These are phyloP conservation scores for Thelonectria discophora DNA, from an alignment of 2,329 filamentous ascomycete genomes.

Conservation along the genomic window DNA sequence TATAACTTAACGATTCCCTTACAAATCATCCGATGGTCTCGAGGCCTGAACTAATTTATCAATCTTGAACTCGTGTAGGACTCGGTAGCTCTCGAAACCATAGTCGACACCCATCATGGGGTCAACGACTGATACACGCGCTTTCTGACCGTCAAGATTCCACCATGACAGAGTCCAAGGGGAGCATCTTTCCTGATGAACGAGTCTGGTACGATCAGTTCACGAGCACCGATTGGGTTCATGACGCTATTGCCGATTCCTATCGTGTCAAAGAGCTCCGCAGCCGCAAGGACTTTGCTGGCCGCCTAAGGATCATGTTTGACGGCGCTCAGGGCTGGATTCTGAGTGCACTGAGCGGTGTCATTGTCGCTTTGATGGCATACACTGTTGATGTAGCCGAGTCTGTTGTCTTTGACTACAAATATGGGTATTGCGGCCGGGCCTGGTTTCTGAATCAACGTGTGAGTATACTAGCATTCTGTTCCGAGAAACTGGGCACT, in stretches of 20 bases:
- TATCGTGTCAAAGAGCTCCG: constrained; percentile 86
- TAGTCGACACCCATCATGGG: constrained; percentile 66
- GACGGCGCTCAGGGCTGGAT: constrained; percentile 96
- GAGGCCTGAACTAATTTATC: constrained; percentile 23
- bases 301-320: constrained; percentile 78
- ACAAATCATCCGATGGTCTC: not conserved
- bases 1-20: constrained; percentile 28
- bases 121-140: constrained; percentile 69
- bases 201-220: constrained; percentile 99
- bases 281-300: constrained; percentile 82
- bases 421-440: constrained; percentile 82
- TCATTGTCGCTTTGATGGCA: constrained; percentile 83
- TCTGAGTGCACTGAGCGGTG: constrained; percentile 87
- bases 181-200: constrained; percentile 77
- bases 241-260: constrained; percentile 94
- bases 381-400: constrained; percentile 92
- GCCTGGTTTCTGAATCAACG: constrained; percentile 80
- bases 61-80: constrained; percentile 39
- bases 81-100: constrained; percentile 57
- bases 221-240: constrained; percentile 97
- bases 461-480: constrained; percentile 47
- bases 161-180: constrained; percentile 68
- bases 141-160: constrained; percentile 66
- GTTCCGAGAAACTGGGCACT: constrained; percentile 1
- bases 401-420: constrained; percentile 85